Evolutionary conservation across 106 monocot genomes (phyloP).

Genomic region (Amphibolis antarctica): DNA sequence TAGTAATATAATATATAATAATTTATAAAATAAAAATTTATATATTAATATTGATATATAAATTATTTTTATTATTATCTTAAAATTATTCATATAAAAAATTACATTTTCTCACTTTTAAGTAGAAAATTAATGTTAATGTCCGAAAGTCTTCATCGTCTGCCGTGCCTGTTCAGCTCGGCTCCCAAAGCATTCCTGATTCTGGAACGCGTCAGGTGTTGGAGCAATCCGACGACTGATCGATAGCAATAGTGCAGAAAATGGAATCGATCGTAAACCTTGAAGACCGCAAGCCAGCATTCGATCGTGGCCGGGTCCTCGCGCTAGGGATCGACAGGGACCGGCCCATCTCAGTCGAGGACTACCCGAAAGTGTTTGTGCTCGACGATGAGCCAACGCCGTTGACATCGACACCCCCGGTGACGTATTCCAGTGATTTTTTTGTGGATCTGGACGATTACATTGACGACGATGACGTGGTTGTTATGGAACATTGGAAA

Average conservation of each 20-base stretch:
- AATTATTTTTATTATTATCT: no score
- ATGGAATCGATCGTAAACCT: not conserved
- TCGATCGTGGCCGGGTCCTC: not conserved
- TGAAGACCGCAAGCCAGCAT: not conserved
- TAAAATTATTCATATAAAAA: no score
- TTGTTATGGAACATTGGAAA: slow-evolving; percentile 2
- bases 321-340: not conserved
- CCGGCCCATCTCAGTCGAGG: slow-evolving; percentile 4
- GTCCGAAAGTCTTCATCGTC: no score
- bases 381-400: no score
- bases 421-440: not conserved
- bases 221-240: not conserved
- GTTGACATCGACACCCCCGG: not conserved
- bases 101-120: no score
- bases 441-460: not conserved
- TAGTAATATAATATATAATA: no score
- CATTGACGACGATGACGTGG: not conserved
- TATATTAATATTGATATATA: no score
- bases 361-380: not conserved
- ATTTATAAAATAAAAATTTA: no score
- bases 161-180: no score
- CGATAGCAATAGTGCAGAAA: not conserved
- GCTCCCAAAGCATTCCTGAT: no score
- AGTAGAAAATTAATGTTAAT: no score
- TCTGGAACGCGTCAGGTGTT: not conserved